Evolutionary conservation across 805 yeast genomes (phyloP).

Genomic region (Sugiyamaella smithiae): DNA sequence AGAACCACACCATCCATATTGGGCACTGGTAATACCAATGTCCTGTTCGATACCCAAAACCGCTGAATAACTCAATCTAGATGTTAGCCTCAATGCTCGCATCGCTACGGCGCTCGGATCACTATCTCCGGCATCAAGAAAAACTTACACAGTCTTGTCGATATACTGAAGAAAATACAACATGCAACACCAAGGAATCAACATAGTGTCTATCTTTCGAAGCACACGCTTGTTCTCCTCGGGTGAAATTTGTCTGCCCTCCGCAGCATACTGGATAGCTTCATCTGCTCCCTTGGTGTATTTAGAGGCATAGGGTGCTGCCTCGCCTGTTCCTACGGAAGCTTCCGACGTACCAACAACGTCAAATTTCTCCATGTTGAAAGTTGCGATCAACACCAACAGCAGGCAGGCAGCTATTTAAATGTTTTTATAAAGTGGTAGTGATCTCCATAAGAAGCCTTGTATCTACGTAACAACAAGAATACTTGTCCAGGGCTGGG

Average conservation of each 20-base stretch:
- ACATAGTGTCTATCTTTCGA: conserved; percentile 23
- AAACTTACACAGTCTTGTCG: conserved; percentile 56
- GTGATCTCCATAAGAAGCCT: neutral
- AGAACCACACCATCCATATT: conserved; percentile 44
- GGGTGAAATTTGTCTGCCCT: neutral
- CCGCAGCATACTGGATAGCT: neutral
- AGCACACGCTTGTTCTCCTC: conserved; percentile 9
- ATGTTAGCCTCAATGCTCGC: too few species aligned
- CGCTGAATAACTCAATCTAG: conserved; percentile 2
- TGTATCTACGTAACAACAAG: too few species aligned
- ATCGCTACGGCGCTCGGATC: neutral
- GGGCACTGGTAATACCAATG: conserved; percentile 33
- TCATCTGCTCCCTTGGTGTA: neutral
- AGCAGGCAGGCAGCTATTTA: too few species aligned
- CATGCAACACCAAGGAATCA: conserved; percentile 18
- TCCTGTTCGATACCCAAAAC: neutral
- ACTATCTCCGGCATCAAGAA: conserved; percentile 22
- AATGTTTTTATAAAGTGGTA: neutral
- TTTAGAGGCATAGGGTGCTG: neutral
- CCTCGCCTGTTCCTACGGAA: conserved; percentile 2
- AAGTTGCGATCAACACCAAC: too few species aligned
- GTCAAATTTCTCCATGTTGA: neutral
- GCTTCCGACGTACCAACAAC: neutral
- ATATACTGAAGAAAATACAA: conserved; percentile 20
- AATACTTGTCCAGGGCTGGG: conserved; percentile 4